Base-by-base conservation (phyloP, 352 stramenopile species). In the Phytophthora europaea region DNA sequence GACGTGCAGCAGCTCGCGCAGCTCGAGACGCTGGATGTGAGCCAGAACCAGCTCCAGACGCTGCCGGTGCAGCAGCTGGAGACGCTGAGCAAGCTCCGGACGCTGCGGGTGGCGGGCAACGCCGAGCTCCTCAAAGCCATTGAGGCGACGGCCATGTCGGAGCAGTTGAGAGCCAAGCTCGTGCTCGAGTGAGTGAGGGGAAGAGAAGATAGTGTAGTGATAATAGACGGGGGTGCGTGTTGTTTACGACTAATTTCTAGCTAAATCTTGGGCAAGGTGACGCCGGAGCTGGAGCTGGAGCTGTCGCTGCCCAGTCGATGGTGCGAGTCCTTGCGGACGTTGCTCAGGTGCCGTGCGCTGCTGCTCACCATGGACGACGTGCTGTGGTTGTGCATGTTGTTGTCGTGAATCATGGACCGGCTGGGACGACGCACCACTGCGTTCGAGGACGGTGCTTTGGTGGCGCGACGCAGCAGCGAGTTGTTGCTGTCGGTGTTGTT, bases 21-120 rank as follows among this genome's bases (percentile, higher is more conserved):
- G 52, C 79, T 96, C 10, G 54, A 91, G 66, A 83, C 75, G 60
- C 87, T 95, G 54, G 87, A 93, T 47, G 26, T 95, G 57, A 63
- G 81, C 10, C 66, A 82, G 50, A 96, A 96, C 59, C 62, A 63
- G 28, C 79, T 94, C 15, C 23, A 57, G 23, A 65, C 36, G 5
- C 62, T 96, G 34, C 82, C 85, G 0, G 63, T 84, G 13, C 34
- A 82, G 36, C 70, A 82, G 18, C 60, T 94, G 5, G 73, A 82
- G 40, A 64, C 73, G 47, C 65, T 94, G 6, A 58, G 36, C 1
- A 62, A 74, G 23, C 73, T 95, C 4, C 40, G 73, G 15, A 65
- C 81, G 43, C 40, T 94, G 23, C 76, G 62, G 13, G 70, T 94
- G 8, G 65, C 65, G 0, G 81, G 84, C 12, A 95, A 95, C 66